Evolutionary conservation across 2,329 filamentous ascomycete species (phyloP), one percentile per base, ranked within the genome.

Genomic region (Fusarium tjaetaba): DNA sequence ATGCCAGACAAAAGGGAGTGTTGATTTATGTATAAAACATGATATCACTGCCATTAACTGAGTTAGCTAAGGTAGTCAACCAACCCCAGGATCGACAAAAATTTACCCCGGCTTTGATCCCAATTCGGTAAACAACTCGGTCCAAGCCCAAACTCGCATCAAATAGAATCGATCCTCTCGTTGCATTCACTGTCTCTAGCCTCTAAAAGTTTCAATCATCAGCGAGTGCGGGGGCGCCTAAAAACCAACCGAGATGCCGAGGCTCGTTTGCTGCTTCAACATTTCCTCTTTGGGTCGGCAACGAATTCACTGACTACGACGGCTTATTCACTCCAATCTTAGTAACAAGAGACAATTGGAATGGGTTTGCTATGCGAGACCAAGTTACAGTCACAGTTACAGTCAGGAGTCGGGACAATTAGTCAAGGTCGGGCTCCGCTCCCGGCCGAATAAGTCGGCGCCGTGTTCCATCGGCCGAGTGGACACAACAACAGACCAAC

Each of bases 381-480:
- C 42, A 7, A 32, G 32, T 32, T 14, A 32, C 28, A 7, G 28
- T 30, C 11, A 30, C 32, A 24, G 18, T n/a, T 20, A 10, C 10
- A 34, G 28, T 34, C 20, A 18, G 30, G 41, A 38, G 36, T 49
- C 24, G 38, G 41, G 41, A 43, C n/a, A 41, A 36, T 43, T 49
- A 26, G 34, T n/a, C 36, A 41, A 15, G 11, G 18, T 20, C 5
- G 5, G n/a, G 11, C 20, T 38, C 22, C 8, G 15, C 32, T 51
- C 63, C 55, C 75, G 75, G 75, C 75, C 75, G 75, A 76, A 26
- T 51, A 22, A 10, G 13, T 26, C 42, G 76, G 75, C 51, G 65
- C 76, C 76, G 74, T 51, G 7, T 7, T 39, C 5, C 73, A 70
- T 77, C 77, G 77, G 75, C 77, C 75, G 77, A 78, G 60, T 74